A percentile compares a stretch with the other conserved stretches of the same genome.
Conservation (phyloP, 2,329 filamentous ascomycete genomes). For the Fusarium coffeatum region DNA sequence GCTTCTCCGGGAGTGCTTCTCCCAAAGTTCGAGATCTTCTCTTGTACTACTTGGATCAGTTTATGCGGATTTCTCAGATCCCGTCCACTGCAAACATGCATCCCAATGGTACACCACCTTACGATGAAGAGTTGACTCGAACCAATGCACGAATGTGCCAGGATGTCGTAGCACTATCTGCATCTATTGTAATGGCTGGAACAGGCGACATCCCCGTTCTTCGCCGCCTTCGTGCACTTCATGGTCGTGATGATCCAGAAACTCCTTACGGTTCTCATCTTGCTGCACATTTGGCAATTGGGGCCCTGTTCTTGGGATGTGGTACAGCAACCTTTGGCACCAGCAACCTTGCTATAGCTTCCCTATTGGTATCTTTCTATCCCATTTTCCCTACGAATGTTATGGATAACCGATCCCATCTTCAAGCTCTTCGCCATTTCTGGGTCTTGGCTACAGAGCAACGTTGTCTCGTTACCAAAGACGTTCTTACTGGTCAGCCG, state of each 20-base stretch:
- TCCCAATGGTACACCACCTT: slow-evolving; percentile 59
- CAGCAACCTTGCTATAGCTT: slow-evolving; percentile 85
- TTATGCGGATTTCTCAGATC: slow-evolving; percentile 80
- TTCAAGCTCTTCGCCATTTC: slow-evolving; percentile 96
- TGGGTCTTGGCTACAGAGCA: slow-evolving; percentile 95
- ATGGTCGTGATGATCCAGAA: slow-evolving; percentile 85
- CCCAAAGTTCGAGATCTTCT: slow-evolving; percentile 81
- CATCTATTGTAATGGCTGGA: slow-evolving; percentile 92
- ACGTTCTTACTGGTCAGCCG: slow-evolving; percentile 84
- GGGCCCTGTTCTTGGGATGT: slow-evolving; percentile 89
- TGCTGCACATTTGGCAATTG: slow-evolving; percentile 91
- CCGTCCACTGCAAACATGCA: slow-evolving; percentile 49
- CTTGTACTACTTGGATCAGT: slow-evolving; percentile 85
- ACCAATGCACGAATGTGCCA: slow-evolving; percentile 91
- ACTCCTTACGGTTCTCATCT: slow-evolving; percentile 94
- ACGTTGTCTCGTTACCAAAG: slow-evolving; percentile 87
- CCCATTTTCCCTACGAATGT: slow-evolving; percentile 90
- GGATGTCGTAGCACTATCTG: slow-evolving; percentile 84
- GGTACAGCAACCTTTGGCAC: slow-evolving; percentile 93
- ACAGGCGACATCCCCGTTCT: slow-evolving; percentile 90
- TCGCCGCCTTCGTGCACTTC: slow-evolving; percentile 85
- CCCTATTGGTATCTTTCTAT: slow-evolving; percentile 91
- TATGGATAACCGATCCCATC: slow-evolving; percentile 92
- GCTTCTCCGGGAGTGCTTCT: slow-evolving; percentile 79
- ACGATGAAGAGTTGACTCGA: slow-evolving; percentile 86